These are phyloP conservation scores for Microbotryum lychnidis-dioicae DNA, from an alignment of 1,284 basidiomycete species.

Conservation along the genomic window DNA sequence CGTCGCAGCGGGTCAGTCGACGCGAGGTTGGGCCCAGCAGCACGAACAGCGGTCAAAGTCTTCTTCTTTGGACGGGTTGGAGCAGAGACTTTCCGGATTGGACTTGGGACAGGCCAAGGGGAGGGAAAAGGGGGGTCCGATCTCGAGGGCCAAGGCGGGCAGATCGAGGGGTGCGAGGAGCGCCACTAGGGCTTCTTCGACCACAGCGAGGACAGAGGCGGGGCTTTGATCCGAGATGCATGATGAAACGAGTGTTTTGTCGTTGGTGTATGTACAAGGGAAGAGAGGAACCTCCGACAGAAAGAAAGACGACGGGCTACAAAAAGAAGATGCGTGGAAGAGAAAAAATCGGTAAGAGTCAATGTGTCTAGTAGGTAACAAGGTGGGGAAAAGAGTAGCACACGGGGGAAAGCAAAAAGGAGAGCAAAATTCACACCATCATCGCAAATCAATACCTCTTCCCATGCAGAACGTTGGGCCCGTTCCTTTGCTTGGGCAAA, in stretches of 20 bases:
- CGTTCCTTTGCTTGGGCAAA: too few species aligned
- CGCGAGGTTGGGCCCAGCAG: constrained; percentile 8
- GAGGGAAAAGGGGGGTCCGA: constrained; percentile 12
- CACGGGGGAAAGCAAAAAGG: too few species aligned
- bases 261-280: too few species aligned
- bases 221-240: not conserved
- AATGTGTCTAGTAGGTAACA: not conserved
- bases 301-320: not conserved
- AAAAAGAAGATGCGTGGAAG: not conserved
- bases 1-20: constrained; percentile 16
- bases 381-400: too few species aligned
- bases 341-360: not conserved
- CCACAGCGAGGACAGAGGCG: not conserved
- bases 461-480: too few species aligned
- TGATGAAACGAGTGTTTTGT: not conserved
- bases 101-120: not conserved
- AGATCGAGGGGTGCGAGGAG: constrained; percentile 1
- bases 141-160: constrained; percentile 16
- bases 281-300: not conserved
- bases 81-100: not conserved
- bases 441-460: too few species aligned
- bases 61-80: not conserved
- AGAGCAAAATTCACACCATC: too few species aligned
- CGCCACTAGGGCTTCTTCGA: not conserved
- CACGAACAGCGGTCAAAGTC: not conserved